Conservation (phyloP, 768 basidiomycete species). For the Suillus weaverae region DNA sequence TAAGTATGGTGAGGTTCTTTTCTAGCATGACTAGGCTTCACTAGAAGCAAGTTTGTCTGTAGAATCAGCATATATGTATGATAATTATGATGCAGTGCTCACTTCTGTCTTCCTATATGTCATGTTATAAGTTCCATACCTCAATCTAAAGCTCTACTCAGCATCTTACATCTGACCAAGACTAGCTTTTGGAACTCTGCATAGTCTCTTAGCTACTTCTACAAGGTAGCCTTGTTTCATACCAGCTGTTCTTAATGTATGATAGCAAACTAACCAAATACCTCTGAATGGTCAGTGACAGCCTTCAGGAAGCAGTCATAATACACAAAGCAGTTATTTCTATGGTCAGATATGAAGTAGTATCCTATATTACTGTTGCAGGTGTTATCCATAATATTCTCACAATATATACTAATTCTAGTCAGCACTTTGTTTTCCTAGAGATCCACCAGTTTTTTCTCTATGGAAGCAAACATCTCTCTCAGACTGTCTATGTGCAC, state of each 20-base stretch:
- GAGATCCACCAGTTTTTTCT: background rate
- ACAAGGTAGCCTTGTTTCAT: constrained; percentile 1
- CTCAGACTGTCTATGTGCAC: background rate
- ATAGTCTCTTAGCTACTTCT: background rate
- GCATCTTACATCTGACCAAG: constrained; percentile 7
- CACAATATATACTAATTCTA: background rate
- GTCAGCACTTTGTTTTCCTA: constrained; percentile 22
- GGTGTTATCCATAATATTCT: background rate
- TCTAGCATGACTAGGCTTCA: constrained; percentile 20
- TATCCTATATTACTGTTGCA: constrained; percentile 5
- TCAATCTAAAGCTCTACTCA: constrained; percentile 17
- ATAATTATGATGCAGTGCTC: no score
- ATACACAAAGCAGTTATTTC: constrained; percentile 6
- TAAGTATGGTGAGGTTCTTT: constrained; percentile 15
- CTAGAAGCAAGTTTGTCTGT: constrained; percentile 7
- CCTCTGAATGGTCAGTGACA: background rate
- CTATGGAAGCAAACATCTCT: background rate
- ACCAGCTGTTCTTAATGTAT: background rate
- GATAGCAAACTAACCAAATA: background rate
- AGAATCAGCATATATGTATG: no score
- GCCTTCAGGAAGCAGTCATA: background rate
- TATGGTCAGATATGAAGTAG: background rate
- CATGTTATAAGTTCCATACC: background rate
- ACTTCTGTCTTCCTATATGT: no score
- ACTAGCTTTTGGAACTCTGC: constrained; percentile 11